Conservation (phyloP, 352 stramenopile genomes). For the Pythium sp. region DNA sequence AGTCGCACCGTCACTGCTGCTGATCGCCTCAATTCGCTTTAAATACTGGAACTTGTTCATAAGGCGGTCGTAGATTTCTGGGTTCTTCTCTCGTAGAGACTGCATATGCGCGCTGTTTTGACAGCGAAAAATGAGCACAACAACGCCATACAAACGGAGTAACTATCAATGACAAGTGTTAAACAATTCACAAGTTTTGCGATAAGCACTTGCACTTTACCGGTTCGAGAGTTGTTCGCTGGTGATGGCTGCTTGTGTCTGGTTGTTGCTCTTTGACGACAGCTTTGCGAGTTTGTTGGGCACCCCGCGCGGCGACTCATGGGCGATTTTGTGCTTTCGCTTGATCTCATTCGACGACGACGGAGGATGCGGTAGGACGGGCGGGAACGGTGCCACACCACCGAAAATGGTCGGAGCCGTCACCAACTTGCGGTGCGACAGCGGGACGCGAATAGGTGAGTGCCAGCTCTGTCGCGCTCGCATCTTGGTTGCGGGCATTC, state of each 20-base stretch:
- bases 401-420: conserved; percentile 44
- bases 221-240: conserved; percentile 20
- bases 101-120: conserved; percentile 22
- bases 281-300: conserved; percentile 22
- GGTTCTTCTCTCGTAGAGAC: conserved; percentile 36
- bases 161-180: background rate
- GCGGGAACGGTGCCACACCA: conserved; percentile 35
- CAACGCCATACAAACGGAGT: background rate
- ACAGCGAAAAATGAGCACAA: background rate
- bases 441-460: conserved; percentile 51
- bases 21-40: conserved; percentile 9
- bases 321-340: conserved; percentile 4
- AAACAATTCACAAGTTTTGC: background rate
- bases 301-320: background rate
- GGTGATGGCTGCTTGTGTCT: background rate
- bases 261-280: conserved; percentile 11
- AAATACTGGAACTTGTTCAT: conserved; percentile 27
- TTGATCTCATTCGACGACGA: conserved; percentile 2
- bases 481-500: background rate
- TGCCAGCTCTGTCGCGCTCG: conserved; percentile 49
- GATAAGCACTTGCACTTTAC: conserved; percentile 11
- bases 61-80: conserved; percentile 35
- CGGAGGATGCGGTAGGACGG: conserved; percentile 18
- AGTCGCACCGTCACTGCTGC: too few relatives aligned
- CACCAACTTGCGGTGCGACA: conserved; percentile 66